Evolutionary conservation across 2,329 filamentous ascomycete species (phyloP).

Genomic region (Ophiostoma fasciatum): DNA sequence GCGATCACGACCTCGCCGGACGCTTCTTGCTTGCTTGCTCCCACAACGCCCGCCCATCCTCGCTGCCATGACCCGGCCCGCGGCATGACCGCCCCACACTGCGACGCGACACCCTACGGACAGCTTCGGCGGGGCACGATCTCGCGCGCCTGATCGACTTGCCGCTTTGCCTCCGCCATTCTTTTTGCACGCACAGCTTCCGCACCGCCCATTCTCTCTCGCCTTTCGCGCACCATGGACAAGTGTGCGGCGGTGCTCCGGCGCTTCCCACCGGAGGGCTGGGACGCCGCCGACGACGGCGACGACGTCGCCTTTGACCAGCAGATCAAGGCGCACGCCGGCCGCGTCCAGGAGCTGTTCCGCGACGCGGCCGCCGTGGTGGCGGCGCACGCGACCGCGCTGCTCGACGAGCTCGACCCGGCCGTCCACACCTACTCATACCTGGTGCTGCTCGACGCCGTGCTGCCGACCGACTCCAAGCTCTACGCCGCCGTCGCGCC

Average conservation of each 20-base stretch:
- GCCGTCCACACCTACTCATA: constrained; percentile 35
- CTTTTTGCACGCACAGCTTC: neutral
- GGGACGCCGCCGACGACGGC: constrained; percentile 6
- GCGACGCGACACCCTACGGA: too few relatives aligned
- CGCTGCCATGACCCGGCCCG: too few relatives aligned
- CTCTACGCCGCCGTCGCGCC: constrained; percentile 18
- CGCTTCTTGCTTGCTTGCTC: too few relatives aligned
- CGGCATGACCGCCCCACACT: too few relatives aligned
- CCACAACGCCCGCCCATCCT: too few relatives aligned
- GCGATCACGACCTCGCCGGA: too few relatives aligned
- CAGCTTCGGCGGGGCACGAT: neutral
- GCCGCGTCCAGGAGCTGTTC: constrained; percentile 23
- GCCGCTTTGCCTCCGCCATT: neutral
- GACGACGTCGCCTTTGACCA: constrained; percentile 25
- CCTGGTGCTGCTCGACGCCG: constrained; percentile 29
- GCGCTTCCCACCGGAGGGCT: constrained; percentile 24
- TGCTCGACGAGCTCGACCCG: constrained; percentile 34
- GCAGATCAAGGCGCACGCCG: constrained; percentile 23
- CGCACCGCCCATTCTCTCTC: neutral
- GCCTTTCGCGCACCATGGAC: constrained; percentile 19
- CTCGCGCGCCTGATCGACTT: neutral
- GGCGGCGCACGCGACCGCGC: constrained; percentile 18
- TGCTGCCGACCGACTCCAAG: constrained; percentile 16
- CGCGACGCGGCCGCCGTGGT: constrained; percentile 20
- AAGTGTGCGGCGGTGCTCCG: constrained; percentile 23